These are phyloP conservation scores for Amanita inopinata DNA, from an alignment of 768 basidiomycete genomes.

Conservation along the genomic window DNA sequence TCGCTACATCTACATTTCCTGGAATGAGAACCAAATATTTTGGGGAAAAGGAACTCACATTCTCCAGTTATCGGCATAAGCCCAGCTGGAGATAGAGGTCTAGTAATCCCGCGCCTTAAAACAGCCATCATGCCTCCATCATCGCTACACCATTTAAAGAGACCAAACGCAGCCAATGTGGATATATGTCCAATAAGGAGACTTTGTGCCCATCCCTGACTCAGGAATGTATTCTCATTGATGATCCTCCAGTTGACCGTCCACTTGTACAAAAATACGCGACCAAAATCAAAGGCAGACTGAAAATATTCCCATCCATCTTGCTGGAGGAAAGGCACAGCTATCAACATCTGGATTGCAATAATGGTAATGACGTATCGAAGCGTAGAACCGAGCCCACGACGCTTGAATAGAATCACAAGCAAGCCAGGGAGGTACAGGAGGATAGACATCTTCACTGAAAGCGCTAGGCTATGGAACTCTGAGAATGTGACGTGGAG, in stretches of 20 bases:
- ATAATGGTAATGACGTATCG: conserved; percentile 40
- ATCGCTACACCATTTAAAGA: conserved; percentile 63
- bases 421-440: conserved; percentile 86
- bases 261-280: conserved; percentile 91
- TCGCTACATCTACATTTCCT: conserved; percentile 52
- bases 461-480: conserved; percentile 58
- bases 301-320: conserved; percentile 56
- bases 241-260: conserved; percentile 97
- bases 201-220: conserved; percentile 43
- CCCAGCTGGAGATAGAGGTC: conserved; percentile 41
- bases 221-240: conserved; percentile 66
- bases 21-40: background rate
- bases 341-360: conserved; percentile 50
- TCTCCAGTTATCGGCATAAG: conserved; percentile 41
- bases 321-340: conserved; percentile 57
- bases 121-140: conserved; percentile 61
- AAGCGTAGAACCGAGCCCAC: conserved; percentile 44
- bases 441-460: conserved; percentile 91
- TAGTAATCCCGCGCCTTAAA: conserved; percentile 41
- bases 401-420: conserved; percentile 69
- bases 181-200: conserved; percentile 61
- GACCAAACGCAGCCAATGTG: conserved; percentile 54
- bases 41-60: conserved; percentile 36
- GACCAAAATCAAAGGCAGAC: conserved; percentile 78
- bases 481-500: conserved; percentile 8